A percentile compares a stretch with the other conserved stretches of the same genome.
Evolutionary conservation across 2,329 filamentous ascomycete genomes (phyloP).

Genomic region (Aspergillus fumigatus): DNA sequence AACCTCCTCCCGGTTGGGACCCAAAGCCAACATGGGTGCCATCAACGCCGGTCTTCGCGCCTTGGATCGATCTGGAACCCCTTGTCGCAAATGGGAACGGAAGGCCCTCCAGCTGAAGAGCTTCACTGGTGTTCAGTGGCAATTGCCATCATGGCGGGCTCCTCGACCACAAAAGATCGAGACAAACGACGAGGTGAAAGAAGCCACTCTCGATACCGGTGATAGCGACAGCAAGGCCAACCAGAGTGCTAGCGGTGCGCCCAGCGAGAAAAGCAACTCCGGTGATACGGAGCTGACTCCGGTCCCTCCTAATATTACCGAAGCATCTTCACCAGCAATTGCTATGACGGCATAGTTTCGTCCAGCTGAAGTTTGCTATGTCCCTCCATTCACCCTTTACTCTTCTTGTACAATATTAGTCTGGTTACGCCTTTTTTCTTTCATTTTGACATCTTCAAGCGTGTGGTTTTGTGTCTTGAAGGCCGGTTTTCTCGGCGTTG

Average conservation of each 20-base stretch:
- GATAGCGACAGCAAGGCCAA: slow-evolving; percentile 56
- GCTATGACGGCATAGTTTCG: slow-evolving; percentile 33
- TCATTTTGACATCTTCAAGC: slow-evolving; percentile 1
- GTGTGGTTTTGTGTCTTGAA: slow-evolving; percentile 2
- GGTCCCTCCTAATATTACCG: slow-evolving; percentile 43
- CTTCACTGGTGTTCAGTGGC: slow-evolving; percentile 84
- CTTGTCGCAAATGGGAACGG: slow-evolving; percentile 86
- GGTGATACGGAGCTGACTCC: slow-evolving; percentile 46
- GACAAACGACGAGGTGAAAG: slow-evolving; percentile 57
- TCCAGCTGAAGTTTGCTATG: background rate
- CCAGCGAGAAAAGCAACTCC: slow-evolving; percentile 58
- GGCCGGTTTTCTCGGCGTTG: slow-evolving; percentile 2
- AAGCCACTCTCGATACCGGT: slow-evolving; percentile 51
- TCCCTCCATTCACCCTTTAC: background rate
- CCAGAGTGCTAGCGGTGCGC: slow-evolving; percentile 51
- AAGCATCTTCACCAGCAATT: slow-evolving; percentile 49
- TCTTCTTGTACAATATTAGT: slow-evolving; percentile 25
- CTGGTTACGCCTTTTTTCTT: slow-evolving; percentile 5
- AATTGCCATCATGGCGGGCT: slow-evolving; percentile 76
- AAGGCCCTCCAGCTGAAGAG: slow-evolving; percentile 81
- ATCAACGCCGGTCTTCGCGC: slow-evolving; percentile 96
- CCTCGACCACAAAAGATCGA: slow-evolving; percentile 36
- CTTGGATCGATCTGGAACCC: slow-evolving; percentile 85
- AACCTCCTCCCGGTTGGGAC: slow-evolving; percentile 65
- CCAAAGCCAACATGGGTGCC: slow-evolving; percentile 92